Conservation (phyloP, 805 yeast genomes). For the Candida andamanensis region DNA sequence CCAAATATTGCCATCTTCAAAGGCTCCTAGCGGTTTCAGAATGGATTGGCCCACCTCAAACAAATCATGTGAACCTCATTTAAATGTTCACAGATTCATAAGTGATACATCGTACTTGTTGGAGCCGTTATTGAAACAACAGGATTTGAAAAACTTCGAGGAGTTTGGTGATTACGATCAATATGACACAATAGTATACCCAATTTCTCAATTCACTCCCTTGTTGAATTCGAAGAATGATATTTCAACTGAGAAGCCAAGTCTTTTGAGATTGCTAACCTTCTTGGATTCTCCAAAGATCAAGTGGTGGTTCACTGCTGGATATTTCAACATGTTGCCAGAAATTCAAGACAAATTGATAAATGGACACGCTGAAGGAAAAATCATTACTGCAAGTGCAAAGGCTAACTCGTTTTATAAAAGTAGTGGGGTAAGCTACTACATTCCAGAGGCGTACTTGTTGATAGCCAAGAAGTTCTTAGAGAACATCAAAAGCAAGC, state of each 20-base stretch:
- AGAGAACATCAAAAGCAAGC: slow-evolving; percentile 39
- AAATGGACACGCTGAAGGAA: slow-evolving; percentile 54
- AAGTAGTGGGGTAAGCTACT: slow-evolving; percentile 74
- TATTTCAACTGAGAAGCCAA: slow-evolving; percentile 75
- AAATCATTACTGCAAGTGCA: slow-evolving; percentile 87
- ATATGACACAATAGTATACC: slow-evolving; percentile 69
- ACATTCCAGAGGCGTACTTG: slow-evolving; percentile 82
- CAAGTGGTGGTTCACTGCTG: slow-evolving; percentile 89
- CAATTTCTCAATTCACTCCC: slow-evolving; percentile 89
- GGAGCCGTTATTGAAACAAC: slow-evolving; percentile 53
- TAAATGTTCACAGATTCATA: slow-evolving; percentile 47
- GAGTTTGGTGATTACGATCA: slow-evolving; percentile 30
- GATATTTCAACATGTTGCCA: slow-evolving; percentile 89
- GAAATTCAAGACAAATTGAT: slow-evolving; percentile 58
- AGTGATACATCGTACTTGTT: slow-evolving; percentile 52
- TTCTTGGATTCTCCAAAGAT: slow-evolving; percentile 49
- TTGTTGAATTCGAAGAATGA: slow-evolving; percentile 54
- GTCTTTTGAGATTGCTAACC: slow-evolving; percentile 57
- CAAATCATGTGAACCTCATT: slow-evolving; percentile 60
- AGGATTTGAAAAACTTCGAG: slow-evolving; percentile 24
- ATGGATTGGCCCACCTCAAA: slow-evolving; percentile 74
- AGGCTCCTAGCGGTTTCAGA: slow-evolving; percentile 44
- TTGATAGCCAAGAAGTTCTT: slow-evolving; percentile 68
- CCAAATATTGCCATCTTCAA: slow-evolving; percentile 44
- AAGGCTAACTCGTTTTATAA: slow-evolving; percentile 90